Evolutionary conservation across 1,284 basidiomycete species (phyloP).

Genomic region (Gomphus sp.): DNA sequence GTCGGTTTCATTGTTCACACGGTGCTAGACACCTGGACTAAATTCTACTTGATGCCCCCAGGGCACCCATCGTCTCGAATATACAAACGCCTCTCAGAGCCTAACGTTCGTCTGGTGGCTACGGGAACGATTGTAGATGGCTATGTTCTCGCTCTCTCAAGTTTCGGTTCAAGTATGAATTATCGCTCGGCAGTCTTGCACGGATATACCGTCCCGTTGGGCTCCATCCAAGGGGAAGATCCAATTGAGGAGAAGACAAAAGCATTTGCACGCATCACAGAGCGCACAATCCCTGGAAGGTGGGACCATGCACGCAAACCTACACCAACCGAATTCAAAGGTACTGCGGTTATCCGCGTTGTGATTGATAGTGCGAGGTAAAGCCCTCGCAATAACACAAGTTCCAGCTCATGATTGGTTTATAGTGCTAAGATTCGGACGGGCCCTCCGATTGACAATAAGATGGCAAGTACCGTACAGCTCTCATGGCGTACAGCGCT

Average conservation of each 20-base stretch:
- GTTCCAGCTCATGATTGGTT: not conserved
- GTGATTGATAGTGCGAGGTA: slow-evolving; percentile 18
- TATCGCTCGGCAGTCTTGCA: slow-evolving; percentile 21
- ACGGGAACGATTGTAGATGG: slow-evolving; percentile 21
- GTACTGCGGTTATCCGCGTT: slow-evolving; percentile 19
- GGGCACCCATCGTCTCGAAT: slow-evolving; percentile 19
- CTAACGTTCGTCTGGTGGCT: slow-evolving; percentile 18
- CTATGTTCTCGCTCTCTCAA: slow-evolving; percentile 18
- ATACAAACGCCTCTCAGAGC: slow-evolving; percentile 15
- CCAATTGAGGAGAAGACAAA: slow-evolving; percentile 1
- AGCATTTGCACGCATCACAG: slow-evolving; percentile 7
- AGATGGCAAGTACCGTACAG: slow-evolving; percentile 9
- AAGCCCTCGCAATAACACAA: not conserved
- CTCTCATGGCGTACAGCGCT: not conserved
- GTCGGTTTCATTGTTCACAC: slow-evolving; percentile 3
- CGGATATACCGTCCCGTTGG: slow-evolving; percentile 16
- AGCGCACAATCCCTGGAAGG: slow-evolving; percentile 6
- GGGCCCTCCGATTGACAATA: slow-evolving; percentile 16
- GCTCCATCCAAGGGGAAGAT: slow-evolving; percentile 6
- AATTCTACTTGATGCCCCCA: slow-evolving; percentile 1
- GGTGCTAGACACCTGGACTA: not conserved
- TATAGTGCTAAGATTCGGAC: slow-evolving; percentile 18
- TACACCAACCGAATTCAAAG: slow-evolving; percentile 13
- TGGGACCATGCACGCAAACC: slow-evolving; percentile 11
- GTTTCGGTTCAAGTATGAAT: slow-evolving; percentile 18